Evolutionary conservation across 1,139 yeast species (phyloP).

Genomic region (Hyphopichia khmerensis): DNA sequence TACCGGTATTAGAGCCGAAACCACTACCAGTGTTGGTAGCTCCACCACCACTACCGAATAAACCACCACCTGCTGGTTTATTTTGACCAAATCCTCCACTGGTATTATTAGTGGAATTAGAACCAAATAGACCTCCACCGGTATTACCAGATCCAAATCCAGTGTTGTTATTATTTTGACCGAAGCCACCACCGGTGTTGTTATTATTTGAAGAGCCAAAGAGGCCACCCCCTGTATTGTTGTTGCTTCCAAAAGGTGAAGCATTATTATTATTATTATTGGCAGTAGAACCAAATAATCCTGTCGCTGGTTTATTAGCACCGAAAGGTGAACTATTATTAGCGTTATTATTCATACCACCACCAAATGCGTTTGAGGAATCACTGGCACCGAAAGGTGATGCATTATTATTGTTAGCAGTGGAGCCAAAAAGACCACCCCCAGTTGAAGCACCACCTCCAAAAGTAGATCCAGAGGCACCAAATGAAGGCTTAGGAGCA

Average conservation of each 20-base stretch:
- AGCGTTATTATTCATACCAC: constrained; percentile 14
- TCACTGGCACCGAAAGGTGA: constrained; percentile 16
- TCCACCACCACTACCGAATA: constrained; percentile 18
- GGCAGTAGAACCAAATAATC: neutral
- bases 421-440: constrained; percentile 25
- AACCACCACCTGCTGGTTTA: constrained; percentile 15
- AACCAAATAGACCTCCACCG: constrained; percentile 27
- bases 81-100: constrained; percentile 8
- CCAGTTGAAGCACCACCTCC: constrained; percentile 10
- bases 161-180: constrained; percentile 9
- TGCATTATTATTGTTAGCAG: constrained; percentile 15
- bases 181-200: neutral
- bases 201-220: constrained; percentile 11
- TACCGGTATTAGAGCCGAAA: constrained; percentile 9
- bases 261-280: constrained; percentile 9
- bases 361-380: constrained; percentile 3
- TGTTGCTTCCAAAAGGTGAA: constrained; percentile 21
- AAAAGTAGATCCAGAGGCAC: constrained; percentile 11
- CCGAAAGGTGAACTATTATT: constrained; percentile 17
- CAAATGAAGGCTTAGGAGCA: constrained; percentile 11
- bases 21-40: constrained; percentile 6
- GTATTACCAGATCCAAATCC: constrained; percentile 12
- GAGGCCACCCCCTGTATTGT: constrained; percentile 10
- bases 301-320: constrained; percentile 17
- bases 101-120: constrained; percentile 15